phyloP scores from a whole-genome alignment of 441 rosid genomes.

The Corymbia calophylla region DNA sequence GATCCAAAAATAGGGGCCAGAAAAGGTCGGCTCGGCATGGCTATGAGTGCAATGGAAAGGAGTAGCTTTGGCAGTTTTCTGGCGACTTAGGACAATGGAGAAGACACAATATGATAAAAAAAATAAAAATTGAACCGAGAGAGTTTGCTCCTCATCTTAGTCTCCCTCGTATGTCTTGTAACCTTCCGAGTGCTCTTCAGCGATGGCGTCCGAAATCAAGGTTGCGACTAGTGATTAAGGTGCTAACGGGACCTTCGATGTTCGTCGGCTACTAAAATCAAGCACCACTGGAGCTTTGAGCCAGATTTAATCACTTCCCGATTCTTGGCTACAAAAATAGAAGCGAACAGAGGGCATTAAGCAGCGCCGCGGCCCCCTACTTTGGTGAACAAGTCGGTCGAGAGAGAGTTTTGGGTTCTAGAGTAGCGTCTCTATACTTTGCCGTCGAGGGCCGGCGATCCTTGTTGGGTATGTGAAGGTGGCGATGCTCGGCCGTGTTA shows the following conservation, averaged over 20 bases:
- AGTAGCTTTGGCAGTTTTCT: too few relatives aligned
- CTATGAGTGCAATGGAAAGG: too few relatives aligned
- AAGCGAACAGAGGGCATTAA: background rate
- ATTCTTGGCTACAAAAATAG: background rate
- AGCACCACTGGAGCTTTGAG: background rate
- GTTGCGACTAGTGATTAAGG: background rate
- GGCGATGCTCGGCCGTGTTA: background rate
- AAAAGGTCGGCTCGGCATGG: too few relatives aligned
- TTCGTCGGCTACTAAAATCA: background rate
- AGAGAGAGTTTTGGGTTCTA: background rate
- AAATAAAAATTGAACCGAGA: too few relatives aligned
- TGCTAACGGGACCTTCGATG: background rate
- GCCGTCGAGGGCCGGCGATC: background rate
- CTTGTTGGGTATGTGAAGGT: background rate
- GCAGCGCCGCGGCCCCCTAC: background rate
- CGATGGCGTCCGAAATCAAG: background rate
- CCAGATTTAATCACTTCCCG: background rate
- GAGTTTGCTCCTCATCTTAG: too few relatives aligned
- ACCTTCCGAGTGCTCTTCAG: background rate
- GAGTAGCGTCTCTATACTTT: background rate
- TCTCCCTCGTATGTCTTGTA: background rate
- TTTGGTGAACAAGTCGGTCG: background rate
- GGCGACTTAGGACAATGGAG: too few relatives aligned
- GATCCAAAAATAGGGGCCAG: too few relatives aligned
- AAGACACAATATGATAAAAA: too few relatives aligned